These are phyloP conservation scores for Nigrospora oryzae DNA, from an alignment of 2,329 filamentous ascomycete species.

Conservation along the genomic window DNA sequence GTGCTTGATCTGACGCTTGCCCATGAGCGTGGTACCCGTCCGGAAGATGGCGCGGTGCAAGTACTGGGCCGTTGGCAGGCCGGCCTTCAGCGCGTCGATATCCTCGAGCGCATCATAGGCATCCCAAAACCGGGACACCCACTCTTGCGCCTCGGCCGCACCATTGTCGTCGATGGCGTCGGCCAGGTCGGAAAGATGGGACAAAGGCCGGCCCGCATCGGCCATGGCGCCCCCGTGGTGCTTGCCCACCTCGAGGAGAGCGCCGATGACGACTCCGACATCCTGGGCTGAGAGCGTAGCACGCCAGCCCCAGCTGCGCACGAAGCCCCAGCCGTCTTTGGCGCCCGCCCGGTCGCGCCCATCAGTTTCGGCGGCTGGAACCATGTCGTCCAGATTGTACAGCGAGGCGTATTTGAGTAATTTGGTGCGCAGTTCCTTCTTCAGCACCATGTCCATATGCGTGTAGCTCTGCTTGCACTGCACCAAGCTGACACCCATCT, in stretches of 20 bases:
- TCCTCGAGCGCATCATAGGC: constrained; percentile 65
- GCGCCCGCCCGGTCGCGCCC: constrained; percentile 60
- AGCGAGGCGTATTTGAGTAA: constrained; percentile 85
- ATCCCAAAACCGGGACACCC: constrained; percentile 60
- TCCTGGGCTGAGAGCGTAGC: constrained; percentile 90
- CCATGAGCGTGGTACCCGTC: constrained; percentile 82
- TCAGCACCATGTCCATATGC: constrained; percentile 97
- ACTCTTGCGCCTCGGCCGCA: constrained; percentile 50
- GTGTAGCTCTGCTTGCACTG: constrained; percentile 95
- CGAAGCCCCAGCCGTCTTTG: constrained; percentile 94
- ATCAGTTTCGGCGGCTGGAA: constrained; percentile 68
- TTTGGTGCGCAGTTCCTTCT: constrained; percentile 75
- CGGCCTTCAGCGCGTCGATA: constrained; percentile 66
- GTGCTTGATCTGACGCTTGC: constrained; percentile 90
- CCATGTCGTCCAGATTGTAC: constrained; percentile 89
- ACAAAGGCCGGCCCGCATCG: constrained; percentile 18
- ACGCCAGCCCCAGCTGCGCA: constrained; percentile 95
- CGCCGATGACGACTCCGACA: constrained; percentile 85
- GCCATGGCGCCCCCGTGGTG: constrained; percentile 27
- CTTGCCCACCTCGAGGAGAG: constrained; percentile 84
- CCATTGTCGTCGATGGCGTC: constrained; percentile 33
- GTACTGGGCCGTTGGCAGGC: constrained; percentile 77
- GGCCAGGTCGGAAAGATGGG: constrained; percentile 8
- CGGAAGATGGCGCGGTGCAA: constrained; percentile 88
- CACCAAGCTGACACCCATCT: constrained; percentile 91